Conservation (phyloP, 2,329 filamentous ascomycete genomes). For the Fusarium sp. region DNA sequence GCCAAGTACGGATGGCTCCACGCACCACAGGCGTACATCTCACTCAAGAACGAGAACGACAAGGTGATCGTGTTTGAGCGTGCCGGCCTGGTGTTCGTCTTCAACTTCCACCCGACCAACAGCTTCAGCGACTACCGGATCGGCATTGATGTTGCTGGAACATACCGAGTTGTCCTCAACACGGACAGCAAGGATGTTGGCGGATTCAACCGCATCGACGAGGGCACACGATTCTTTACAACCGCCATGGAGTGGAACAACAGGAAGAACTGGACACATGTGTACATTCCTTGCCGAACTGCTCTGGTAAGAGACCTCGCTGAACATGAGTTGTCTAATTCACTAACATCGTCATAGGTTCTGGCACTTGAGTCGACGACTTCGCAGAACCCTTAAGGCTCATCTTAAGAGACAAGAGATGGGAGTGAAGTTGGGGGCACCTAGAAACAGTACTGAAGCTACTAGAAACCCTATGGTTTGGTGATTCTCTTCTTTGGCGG, state of each 20-base stretch:
- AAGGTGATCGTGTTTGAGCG: conserved; percentile 98
- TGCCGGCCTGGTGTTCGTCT: conserved; percentile 89
- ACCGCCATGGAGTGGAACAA: conserved; percentile 92
- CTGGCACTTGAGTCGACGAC: conserved; percentile 59
- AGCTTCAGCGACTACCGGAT: conserved; percentile 95
- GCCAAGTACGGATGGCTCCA: conserved; percentile 93
- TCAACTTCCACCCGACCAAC: conserved; percentile 90
- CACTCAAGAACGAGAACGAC: conserved; percentile 91
- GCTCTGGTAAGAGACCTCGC: conserved; percentile 74
- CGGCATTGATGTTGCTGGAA: conserved; percentile 85
- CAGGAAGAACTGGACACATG: conserved; percentile 89
- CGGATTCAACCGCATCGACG: conserved; percentile 81
- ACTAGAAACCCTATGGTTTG: background rate
- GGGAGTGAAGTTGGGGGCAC: background rate
- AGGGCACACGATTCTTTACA: conserved; percentile 90
- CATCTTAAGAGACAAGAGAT: background rate
- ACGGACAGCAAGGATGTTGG: conserved; percentile 83
- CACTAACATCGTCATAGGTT: conserved; percentile 55
- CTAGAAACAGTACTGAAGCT: background rate
- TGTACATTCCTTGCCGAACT: conserved; percentile 88
- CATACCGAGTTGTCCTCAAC: conserved; percentile 88
- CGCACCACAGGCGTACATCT: conserved; percentile 88
- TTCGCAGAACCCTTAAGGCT: conserved; percentile 34
- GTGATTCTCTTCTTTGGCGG: conserved; percentile 2
- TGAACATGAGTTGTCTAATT: background rate